Base-by-base conservation (phyloP, 768 basidiomycete species). In the Lepiota brunneoincarnata region DNA sequence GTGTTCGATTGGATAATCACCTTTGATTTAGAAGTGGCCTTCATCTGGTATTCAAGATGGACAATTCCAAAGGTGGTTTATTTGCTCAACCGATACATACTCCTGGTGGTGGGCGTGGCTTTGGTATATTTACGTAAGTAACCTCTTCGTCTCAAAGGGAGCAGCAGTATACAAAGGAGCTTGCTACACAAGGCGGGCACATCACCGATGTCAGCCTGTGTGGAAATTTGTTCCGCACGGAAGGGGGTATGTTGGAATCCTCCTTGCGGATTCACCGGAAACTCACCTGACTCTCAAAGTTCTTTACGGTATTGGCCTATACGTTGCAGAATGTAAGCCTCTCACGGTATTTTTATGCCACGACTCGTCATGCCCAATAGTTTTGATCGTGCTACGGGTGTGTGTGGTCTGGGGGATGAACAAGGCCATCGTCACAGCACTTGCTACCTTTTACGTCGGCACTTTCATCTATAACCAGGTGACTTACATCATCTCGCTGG, bases 301-400 rank as follows among this genome's bases (percentile, higher is more conserved):
- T 5, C 6, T 39, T 10, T 53, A 46, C 31, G 17, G 45, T 2
- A 11, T 53, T 24, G 51, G 23, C 4, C 7, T 53, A 3, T 45
- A 35, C 36, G 3, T 46, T 15, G 35, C 51, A 17, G 51, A 53
- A n/a, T 53, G 51, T 46, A 17, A 14, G 51, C 46, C 20, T 14
- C 5, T 14, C 2, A 44, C 1, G 5, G 5, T 20, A 41, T 17
- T 15, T 28, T 18, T 15, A 24, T 40, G 24, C 34, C 12, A 41
- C 5, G 26, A 18, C 2, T 3, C 0, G 14, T 18, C 17, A 10
- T 3, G 31, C n/a, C n/a, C n/a, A n/a, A 21, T 6, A 53, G 51
- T 39, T 31, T 38, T 38, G 9, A 21, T 46, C 11, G 36, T 44
- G 6, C 11, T 53, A 17, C 51, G 51, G 2, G 38, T 24, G 2